Conservation (phyloP, 1,139 yeast species). For the Protomyces inundatus region DNA sequence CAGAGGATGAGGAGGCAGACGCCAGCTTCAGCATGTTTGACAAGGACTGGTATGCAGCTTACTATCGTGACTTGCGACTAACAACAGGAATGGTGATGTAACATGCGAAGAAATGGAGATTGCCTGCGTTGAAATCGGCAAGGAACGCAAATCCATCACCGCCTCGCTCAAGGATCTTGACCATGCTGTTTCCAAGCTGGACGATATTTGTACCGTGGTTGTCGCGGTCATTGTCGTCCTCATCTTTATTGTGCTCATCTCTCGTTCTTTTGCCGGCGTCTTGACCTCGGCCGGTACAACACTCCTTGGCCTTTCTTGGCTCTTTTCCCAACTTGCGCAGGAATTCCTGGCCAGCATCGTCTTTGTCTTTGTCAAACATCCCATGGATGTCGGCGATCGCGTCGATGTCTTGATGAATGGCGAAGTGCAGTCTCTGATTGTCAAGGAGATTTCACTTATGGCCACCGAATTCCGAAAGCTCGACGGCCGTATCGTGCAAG, state of each 20-base stretch:
- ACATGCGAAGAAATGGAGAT: constrained; percentile 42
- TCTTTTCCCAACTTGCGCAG: constrained; percentile 42
- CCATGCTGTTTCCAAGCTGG: constrained; percentile 43
- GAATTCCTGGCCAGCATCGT: constrained; percentile 43
- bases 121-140: constrained; percentile 40
- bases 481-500: constrained; percentile 38
- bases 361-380: constrained; percentile 45
- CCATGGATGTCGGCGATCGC: constrained; percentile 44
- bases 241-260: constrained; percentile 43
- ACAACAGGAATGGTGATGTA: constrained; percentile 38
- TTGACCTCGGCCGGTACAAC: constrained; percentile 45
- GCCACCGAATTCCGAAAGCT: constrained; percentile 41
- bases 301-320: constrained; percentile 42
- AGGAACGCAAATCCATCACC: constrained; percentile 41
- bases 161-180: constrained; percentile 43
- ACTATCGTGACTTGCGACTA: neutral
- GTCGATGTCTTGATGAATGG: constrained; percentile 36
- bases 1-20: constrained; percentile 38
- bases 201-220: constrained; percentile 40
- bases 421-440: constrained; percentile 34
- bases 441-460: constrained; percentile 40
- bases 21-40: constrained; percentile 40
- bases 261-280: constrained; percentile 43
- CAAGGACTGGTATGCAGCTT: constrained; percentile 36
- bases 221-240: constrained; percentile 40